Evolutionary conservation across 371 early-diverging fungal genomes (phyloP).

Genomic region (Caulochytrium protostelioides): DNA sequence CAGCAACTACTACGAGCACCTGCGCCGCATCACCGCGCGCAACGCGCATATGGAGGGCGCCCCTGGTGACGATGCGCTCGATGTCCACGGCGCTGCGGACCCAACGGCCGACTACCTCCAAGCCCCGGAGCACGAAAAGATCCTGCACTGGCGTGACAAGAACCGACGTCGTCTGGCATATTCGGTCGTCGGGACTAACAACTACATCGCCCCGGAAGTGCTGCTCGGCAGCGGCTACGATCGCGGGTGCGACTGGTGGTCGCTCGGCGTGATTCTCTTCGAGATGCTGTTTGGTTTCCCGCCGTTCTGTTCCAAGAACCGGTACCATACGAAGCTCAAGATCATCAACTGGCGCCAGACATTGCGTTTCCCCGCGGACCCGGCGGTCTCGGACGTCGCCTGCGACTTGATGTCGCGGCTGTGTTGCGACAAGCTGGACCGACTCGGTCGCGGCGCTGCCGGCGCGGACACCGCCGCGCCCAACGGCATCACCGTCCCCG

Average conservation of each 20-base stretch:
- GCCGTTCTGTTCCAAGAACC: constrained; percentile 22
- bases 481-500: not conserved
- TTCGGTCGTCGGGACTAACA: constrained; percentile 63
- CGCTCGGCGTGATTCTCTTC: constrained; percentile 44
- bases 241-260: constrained; percentile 50
- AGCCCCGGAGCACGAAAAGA: constrained; percentile 15
- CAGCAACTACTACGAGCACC: constrained; percentile 27
- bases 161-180: constrained; percentile 23
- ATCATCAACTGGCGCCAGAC: constrained; percentile 34
- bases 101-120: not conserved
- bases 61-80: too few relatives aligned
- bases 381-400: constrained; percentile 22
- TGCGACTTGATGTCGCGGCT: constrained; percentile 27
- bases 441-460: constrained; percentile 15
- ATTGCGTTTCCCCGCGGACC: constrained; percentile 24
- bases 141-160: constrained; percentile 32
- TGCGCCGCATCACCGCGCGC: constrained; percentile 19
- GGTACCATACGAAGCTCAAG: constrained; percentile 31
- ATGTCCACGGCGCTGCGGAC: too few relatives aligned
- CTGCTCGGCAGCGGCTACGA: constrained; percentile 35
- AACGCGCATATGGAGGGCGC: constrained; percentile 22
- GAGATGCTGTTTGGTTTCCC: constrained; percentile 45
- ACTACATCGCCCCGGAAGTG: constrained; percentile 63
- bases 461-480: not conserved
- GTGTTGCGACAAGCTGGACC: constrained; percentile 26